phyloP scores from a whole-genome alignment of 495 filamentous ascomycete genomes.

The Podospora fimiseda region DNA sequence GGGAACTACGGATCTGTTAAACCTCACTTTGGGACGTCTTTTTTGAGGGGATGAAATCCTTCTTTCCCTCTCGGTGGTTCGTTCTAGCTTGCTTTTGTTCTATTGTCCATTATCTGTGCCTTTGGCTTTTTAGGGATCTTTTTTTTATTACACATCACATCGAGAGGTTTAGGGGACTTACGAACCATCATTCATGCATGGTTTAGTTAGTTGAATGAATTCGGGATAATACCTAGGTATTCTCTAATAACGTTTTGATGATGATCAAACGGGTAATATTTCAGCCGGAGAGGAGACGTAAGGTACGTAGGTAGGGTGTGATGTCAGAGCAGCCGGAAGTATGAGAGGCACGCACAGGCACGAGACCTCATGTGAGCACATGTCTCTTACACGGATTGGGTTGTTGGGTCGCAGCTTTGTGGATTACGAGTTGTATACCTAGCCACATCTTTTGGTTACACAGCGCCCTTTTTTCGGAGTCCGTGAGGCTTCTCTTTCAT shows the following conservation, averaged over 20 bases:
- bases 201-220: constrained; percentile 9
- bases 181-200: constrained; percentile 19
- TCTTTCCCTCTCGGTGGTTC: constrained; percentile 17
- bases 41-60: constrained; percentile 4
- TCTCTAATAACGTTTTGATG: no score
- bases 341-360: not conserved
- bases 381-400: not conserved
- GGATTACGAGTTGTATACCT: no score
- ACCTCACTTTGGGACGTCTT: constrained; percentile 24
- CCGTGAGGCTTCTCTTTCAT: no score
- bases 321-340: not conserved
- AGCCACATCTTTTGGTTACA: no score
- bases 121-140: constrained; percentile 15
- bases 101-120: constrained; percentile 20
- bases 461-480: no score
- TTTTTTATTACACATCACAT: not conserved
- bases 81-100: constrained; percentile 29
- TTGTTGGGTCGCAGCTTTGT: no score
- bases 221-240: not conserved
- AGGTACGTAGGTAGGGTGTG: not conserved
- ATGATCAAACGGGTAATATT: not conserved
- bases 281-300: not conserved
- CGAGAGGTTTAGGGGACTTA: constrained; percentile 12
- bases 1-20: constrained; percentile 28
- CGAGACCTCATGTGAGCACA: no score